Percentiles rank a stretch among this genome's conserved stretches.
These are phyloP conservation scores for Starmera pachycereana DNA, from an alignment of 805 yeast genomes.

Conservation along the genomic window DNA sequence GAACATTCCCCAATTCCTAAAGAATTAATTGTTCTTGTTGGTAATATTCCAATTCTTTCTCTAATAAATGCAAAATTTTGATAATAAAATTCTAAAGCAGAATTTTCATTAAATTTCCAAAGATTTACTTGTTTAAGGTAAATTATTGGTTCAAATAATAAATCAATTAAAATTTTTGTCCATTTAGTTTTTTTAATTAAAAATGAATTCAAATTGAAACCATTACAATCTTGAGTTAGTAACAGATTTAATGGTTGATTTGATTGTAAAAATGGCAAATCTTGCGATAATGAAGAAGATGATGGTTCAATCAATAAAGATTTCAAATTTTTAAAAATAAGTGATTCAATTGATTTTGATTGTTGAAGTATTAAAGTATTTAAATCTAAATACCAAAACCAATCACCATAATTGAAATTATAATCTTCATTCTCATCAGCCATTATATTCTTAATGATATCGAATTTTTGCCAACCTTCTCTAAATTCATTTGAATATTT, in stretches of 20 bases:
- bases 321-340: constrained; percentile 21
- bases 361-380: constrained; percentile 33
- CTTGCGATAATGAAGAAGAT: constrained; percentile 17
- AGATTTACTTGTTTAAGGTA: constrained; percentile 30
- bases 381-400: constrained; percentile 34
- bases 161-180: constrained; percentile 27
- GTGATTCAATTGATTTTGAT: constrained; percentile 22
- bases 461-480: constrained; percentile 36
- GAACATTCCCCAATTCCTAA: constrained; percentile 29
- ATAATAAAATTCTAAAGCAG: constrained; percentile 28
- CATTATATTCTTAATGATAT: constrained; percentile 25
- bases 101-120: constrained; percentile 28
- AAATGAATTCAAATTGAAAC: constrained; percentile 31
- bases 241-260: constrained; percentile 28
- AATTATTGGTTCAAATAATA: constrained; percentile 31
- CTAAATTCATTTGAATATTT: constrained; percentile 39
- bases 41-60: constrained; percentile 28
- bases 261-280: constrained; percentile 19
- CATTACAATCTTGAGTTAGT: constrained; percentile 31
- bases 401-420: constrained; percentile 17
- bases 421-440: constrained; percentile 10
- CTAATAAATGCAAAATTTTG: constrained; percentile 29
- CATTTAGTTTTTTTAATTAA: constrained; percentile 27
- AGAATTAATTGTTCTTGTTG: constrained; percentile 27
- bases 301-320: constrained; percentile 27